Evolutionary conservation across 306 rosid species (phyloP).

Genomic region (Quillaja saponaria): DNA sequence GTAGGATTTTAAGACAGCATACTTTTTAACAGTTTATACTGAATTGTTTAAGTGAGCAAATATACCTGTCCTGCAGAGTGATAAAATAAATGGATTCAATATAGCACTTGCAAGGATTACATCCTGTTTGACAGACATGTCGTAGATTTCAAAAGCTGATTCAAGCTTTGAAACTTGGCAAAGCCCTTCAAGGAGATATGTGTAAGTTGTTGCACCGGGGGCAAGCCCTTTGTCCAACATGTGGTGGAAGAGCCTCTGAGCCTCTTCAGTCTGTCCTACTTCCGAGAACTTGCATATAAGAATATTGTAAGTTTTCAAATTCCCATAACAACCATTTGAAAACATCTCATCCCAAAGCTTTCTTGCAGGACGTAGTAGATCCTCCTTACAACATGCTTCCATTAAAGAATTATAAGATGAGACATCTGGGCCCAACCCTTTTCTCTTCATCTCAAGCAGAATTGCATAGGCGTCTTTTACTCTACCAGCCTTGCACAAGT

Average conservation of each 20-base stretch:
- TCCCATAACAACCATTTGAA: conserved; percentile 65
- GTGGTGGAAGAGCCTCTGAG: conserved; percentile 61
- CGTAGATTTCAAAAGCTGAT: conserved; percentile 71
- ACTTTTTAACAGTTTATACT: background rate
- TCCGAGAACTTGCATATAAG: conserved; percentile 65
- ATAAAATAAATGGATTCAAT: conserved; percentile 47
- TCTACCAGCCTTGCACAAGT: conserved; percentile 73
- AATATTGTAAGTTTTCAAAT: conserved; percentile 76
- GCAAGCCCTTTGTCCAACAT: conserved; percentile 64
- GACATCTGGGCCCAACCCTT: conserved; percentile 61
- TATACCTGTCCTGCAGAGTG: conserved; percentile 69
- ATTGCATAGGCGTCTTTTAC: conserved; percentile 76
- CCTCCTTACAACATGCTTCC: conserved; percentile 88
- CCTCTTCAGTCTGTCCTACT: conserved; percentile 73
- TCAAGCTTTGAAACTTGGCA: conserved; percentile 59
- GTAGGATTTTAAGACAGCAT: no score
- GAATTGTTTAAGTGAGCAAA: conserved; percentile 16
- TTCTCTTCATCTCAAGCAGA: conserved; percentile 81
- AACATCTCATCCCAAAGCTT: conserved; percentile 99
- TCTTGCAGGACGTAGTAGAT: conserved; percentile 75
- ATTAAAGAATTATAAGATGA: conserved; percentile 67
- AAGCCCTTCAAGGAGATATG: conserved; percentile 69
- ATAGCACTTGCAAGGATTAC: conserved; percentile 50
- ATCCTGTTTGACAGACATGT: conserved; percentile 57
- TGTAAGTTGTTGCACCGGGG: conserved; percentile 65